Evolutionary conservation across 192 early-diverging fungal genomes (phyloP).

Genomic region (Ambispora gerdemannii): DNA sequence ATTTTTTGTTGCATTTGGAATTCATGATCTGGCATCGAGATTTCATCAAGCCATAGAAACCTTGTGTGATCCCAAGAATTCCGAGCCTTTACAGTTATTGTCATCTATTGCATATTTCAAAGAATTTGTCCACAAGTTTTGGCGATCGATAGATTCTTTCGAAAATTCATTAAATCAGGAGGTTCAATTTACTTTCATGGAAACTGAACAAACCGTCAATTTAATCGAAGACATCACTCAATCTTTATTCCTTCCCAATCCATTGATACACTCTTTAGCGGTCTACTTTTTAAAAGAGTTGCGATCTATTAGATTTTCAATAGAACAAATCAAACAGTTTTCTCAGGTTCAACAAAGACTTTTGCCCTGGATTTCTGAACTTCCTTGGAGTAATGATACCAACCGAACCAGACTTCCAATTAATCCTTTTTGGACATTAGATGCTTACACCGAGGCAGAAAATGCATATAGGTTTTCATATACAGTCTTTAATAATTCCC

Average conservation of each 20-base stretch:
- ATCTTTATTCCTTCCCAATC: background rate
- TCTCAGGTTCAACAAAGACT: background rate
- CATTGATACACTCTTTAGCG: constrained; percentile 18
- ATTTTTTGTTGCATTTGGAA: background rate
- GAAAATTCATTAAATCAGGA: background rate
- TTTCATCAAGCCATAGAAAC: constrained; percentile 2
- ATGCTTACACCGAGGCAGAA: constrained; percentile 5
- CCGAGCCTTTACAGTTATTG: constrained; percentile 13
- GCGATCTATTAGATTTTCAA: constrained; percentile 3
- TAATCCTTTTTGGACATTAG: constrained; percentile 18
- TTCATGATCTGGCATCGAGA: background rate
- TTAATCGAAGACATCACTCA: constrained; percentile 13
- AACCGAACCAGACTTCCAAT: constrained; percentile 7
- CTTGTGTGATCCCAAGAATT: background rate
- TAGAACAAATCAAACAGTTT: constrained; percentile 28
- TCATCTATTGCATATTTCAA: constrained; percentile 26
- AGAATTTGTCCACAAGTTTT: constrained; percentile 23
- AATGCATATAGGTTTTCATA: background rate
- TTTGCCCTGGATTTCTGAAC: constrained; percentile 21
- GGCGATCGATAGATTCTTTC: background rate
- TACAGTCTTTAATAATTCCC: background rate
- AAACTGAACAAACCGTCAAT: constrained; percentile 8
- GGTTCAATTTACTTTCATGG: constrained; percentile 15
- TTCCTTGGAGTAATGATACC: constrained; percentile 7
- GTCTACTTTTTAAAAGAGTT: constrained; percentile 24